Conservation (phyloP, 2,329 filamentous ascomycete genomes). For the Arthrobotrys sinensis region DNA sequence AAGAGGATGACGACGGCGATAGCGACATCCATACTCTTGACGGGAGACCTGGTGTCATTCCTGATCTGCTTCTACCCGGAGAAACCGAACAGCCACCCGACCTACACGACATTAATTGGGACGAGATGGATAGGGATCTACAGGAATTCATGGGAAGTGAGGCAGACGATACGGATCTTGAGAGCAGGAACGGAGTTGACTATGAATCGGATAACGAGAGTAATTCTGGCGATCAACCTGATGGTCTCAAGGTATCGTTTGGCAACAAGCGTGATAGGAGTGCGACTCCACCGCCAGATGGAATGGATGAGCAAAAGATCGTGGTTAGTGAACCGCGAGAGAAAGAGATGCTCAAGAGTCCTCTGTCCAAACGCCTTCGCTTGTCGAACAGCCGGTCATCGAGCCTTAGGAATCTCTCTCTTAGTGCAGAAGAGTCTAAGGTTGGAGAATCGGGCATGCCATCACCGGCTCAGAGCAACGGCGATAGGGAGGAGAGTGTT, state of each 20-base stretch:
- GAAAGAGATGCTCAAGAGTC: conserved; percentile 57
- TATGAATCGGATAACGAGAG: conserved; percentile 57
- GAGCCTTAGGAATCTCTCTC: conserved; percentile 54
- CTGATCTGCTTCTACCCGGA: conserved; percentile 64
- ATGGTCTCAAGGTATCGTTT: conserved; percentile 44
- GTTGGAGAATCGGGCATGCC: conserved; percentile 58
- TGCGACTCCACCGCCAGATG: conserved; percentile 54
- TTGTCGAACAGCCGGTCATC: conserved; percentile 59
- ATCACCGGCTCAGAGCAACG: conserved; percentile 56
- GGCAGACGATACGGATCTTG: conserved; percentile 57
- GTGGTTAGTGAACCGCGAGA: conserved; percentile 39
- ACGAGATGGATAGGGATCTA: conserved; percentile 58
- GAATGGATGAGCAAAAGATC: conserved; percentile 42
- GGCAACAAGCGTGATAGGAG: conserved; percentile 54
- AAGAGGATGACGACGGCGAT: conserved; percentile 65
- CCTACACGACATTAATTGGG: conserved; percentile 63
- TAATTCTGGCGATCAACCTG: conserved; percentile 44
- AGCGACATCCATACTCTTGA: conserved; percentile 58
- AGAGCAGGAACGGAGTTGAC: conserved; percentile 56
- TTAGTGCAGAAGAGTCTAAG: conserved; percentile 51
- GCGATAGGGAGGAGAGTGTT: conserved; percentile 44
- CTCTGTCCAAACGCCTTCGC: conserved; percentile 52
- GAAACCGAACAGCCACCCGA: conserved; percentile 65
- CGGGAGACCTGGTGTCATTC: conserved; percentile 64
- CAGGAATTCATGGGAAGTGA: conserved; percentile 58